Base-by-base conservation (phyloP, 345 rosid genomes). In the Rhodamnia argentea region DNA sequence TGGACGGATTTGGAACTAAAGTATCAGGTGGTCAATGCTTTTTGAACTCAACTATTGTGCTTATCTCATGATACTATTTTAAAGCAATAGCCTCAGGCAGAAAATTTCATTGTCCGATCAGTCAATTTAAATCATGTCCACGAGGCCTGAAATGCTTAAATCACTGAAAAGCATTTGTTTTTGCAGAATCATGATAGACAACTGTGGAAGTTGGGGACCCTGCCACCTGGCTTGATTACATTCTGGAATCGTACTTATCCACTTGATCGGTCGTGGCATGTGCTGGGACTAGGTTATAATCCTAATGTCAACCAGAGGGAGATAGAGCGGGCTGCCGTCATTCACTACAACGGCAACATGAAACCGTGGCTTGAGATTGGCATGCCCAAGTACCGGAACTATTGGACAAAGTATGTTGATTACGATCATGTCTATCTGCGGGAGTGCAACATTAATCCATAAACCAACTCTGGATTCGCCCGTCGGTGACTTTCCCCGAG, bases 341-440 rank as follows among this genome's bases (percentile, higher is more conserved):
- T 92, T 86, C 94, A 92, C 86, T 92, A 90, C 83, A 92, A 92
- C 60, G 94, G 94, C 78, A 92, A 92, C 88, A 85, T 92, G 94
- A 92, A 92, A 70, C 92, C 94, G 7, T 92, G 94, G 94, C 91
- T 92, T 74, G 94, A 92, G 90, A 92, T 91, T 13, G 92, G 92
- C 84, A 86, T 92, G 32, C 88, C 92, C 57, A 92, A 91, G 92
- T 92, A 87, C 87, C 87, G 90, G 10, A 88, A 74, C 60, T 86
- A 86, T 84, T 92, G 94, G 94, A 83, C 87, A 4, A 92, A 89
- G 70, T 86, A 91, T 42, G 89, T 92, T 6, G 92, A 92, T 60
- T 92, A 92, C 78, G 92, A 90, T 64, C 90, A 92, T 23, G 56
- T 50, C 24, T 91, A 87, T 89, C 88, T 92, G 85, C 85, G 92